Base-by-base conservation (phyloP, 805 yeast genomes). In the Cyberlindnera lachancei region DNA sequence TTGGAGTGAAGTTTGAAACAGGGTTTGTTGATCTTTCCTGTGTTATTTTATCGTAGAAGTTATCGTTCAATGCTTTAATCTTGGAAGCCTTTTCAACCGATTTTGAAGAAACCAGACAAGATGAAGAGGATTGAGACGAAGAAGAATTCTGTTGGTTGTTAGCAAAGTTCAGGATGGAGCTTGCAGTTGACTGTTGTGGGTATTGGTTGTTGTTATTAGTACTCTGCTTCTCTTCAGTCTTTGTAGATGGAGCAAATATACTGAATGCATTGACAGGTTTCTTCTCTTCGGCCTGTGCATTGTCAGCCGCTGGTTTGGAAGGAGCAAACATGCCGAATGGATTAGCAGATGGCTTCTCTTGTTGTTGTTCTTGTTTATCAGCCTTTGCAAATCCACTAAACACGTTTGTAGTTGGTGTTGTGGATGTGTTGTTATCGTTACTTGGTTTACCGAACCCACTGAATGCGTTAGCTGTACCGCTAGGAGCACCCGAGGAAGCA, bases 41-140 rank as follows among this genome's bases (percentile, higher is more conserved):
- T 25, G 58, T 58, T 20, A 84, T 50, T 19, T 75, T 63, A 12
- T 63, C 63, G 19, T 66, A 55, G 44, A 84, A 77, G 33, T 66
- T 73, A 8, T 68, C 66, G 51, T 82, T 82, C 48, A 84, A 61
- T 1, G 94, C 88, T 45, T 68, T 73, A 23, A 77, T 48, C 48
- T 74, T 74, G 12, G 64, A 64, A 17, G 67, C 57, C 36, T 58
- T 65, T 13, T 63, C 68, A 9, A 43, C 36, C n/a, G 32, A 17
- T 17, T 45, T 42, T 6, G 41, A 33, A 7, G 46, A 41, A 6
- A 34, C 37, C 16, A 36, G 27, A 5, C n/a, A n/a, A n/a, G n/a
- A n/a, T n/a, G n/a, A n/a, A n/a, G n/a, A n/a, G n/a, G n/a, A n/a
- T n/a, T n/a, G n/a, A n/a, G n/a, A n/a, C n/a, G n/a, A n/a, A n/a